Evolutionary conservation across 768 basidiomycete species (phyloP), one percentile per base, ranked within the genome.

Genomic region (Sporobolomyces roseus): DNA sequence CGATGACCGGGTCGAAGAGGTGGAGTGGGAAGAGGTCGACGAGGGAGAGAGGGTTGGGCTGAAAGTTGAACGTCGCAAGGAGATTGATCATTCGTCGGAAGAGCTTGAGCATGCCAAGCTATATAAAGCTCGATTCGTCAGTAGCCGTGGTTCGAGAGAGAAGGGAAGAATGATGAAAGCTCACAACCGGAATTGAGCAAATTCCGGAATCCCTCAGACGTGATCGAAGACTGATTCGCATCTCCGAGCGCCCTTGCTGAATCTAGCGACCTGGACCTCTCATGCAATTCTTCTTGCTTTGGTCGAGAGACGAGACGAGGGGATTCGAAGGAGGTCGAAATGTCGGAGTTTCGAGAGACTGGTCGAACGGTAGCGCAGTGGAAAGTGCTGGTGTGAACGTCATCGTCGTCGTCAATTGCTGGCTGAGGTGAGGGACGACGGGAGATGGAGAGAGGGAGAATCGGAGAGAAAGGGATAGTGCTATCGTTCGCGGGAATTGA

Each of bases 361-460:
- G 63, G 71, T 4, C 60, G 66, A 12, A 72, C 36, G 0, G 66
- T 62, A 7, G 71, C 71, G 45, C 71, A 72, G 17, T 65, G 64
- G 29, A 72, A 36, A 12, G 61, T 66, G 25, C 54, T 66, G 3
- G 64, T 58, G 16, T 65, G 43, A 3, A 51, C 43, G 36, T 69
- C 53, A 13, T 33, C 63, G 8, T 68, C 66, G 0, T 65, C 67
- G 4, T 67, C 66, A 12, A 23, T 43, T 35, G n/a, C 43, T 29
- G 50, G 9, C 21, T 27, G 13, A 13, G 52, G 52, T 5, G 23
- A n/a, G 5, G 30, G 52, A 23, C 52, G 56, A 8, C 25, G 43
- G 9, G 49, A 5, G 33, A 17, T 7, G 4, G 43, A 13, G 23
- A 35, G 56, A 49, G 43, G 25, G 21, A 29, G 29, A 30, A 56